Evolutionary conservation across 306 rosid species (phyloP), one percentile per base, ranked within the genome.

Genomic region (Fragaria nilgerrensis): DNA sequence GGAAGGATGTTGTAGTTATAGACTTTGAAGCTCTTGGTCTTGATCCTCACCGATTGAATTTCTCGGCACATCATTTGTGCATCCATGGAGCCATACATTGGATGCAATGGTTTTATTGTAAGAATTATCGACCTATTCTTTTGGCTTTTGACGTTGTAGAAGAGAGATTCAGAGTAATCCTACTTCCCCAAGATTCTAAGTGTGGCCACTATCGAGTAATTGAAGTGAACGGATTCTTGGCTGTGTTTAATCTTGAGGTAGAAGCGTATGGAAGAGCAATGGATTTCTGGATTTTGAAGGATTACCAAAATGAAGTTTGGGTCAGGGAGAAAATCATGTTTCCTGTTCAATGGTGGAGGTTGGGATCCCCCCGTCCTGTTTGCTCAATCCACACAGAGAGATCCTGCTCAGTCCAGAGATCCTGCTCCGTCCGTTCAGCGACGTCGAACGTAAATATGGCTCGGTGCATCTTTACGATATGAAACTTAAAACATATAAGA

Each of bases 21-120:
- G 20, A 45, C 32, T 39, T 5, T 5, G 68, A 39, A 22, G 39
- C 37, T 3, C 67, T 55, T 0, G 67, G 22, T 19, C 45, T 55
- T 22, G 63, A 5, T 17, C 58, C 23, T 52, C 5, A 48, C 5
- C 1, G 0, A 48, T 15, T 48, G 12, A 1, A 10, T 3, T 7
- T 23, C 12, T 3, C 4, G 6, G 0, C 0, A 37, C 15, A 0
- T 58, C 10, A 49, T 73, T 32, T 55, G 39, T 41, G 78, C 59
- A 37, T 75, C 19, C 19, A 75, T 45, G 78, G 70, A n/a, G 20
- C 58, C 45, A 45, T 61, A 29, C 70, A 61, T 44, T 75, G 78
- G 70, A 4, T 32, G 1, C 25, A 44, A 25, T 0, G 0, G 1
- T 10, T 44, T 44, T 2, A 45, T 45, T 11, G 0, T 63, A 27